Evolutionary conservation across 805 yeast species (phyloP).

Genomic region (Saccharomyces paradoxus): DNA sequence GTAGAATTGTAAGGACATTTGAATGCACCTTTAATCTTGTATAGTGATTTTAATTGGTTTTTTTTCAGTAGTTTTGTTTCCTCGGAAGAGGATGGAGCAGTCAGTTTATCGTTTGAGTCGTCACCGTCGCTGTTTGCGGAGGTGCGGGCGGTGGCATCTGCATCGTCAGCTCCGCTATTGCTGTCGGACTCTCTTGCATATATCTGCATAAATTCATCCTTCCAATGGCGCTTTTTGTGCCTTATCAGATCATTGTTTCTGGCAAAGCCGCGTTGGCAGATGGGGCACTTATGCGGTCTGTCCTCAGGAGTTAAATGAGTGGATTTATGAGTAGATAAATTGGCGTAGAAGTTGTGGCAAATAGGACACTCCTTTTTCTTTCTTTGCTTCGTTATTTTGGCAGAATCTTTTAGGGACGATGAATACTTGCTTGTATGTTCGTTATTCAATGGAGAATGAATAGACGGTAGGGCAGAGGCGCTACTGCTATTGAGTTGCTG

Average conservation of each 20-base stretch:
- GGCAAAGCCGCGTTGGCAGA: constrained; percentile 79
- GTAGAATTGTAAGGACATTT: constrained; percentile 59
- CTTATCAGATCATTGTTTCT: constrained; percentile 80
- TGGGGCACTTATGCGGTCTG: constrained; percentile 73
- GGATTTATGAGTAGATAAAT: constrained; percentile 74
- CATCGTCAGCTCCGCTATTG: not conserved
- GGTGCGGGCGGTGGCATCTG: not conserved
- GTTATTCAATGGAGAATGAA: not conserved
- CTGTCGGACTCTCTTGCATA: not conserved
- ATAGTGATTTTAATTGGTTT: constrained; percentile 17
- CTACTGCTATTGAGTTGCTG: not conserved
- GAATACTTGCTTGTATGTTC: not conserved
- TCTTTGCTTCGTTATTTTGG: constrained; percentile 36
- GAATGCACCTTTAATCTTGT: constrained; percentile 36
- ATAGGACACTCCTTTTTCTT: constrained; percentile 67
- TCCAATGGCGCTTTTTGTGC: constrained; percentile 80
- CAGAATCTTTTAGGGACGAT: not conserved
- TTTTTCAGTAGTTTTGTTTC: not conserved
- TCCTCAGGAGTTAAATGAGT: constrained; percentile 68
- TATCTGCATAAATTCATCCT: constrained; percentile 34
- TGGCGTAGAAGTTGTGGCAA: constrained; percentile 61
- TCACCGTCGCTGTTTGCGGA: not conserved
- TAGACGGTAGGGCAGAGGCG: not conserved
- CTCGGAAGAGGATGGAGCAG: not conserved
- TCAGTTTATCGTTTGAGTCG: not conserved